Evolutionary conservation across 345 rosid genomes (phyloP), one percentile per base, ranked within the genome.

Genomic region (Moricandia arvensis): DNA sequence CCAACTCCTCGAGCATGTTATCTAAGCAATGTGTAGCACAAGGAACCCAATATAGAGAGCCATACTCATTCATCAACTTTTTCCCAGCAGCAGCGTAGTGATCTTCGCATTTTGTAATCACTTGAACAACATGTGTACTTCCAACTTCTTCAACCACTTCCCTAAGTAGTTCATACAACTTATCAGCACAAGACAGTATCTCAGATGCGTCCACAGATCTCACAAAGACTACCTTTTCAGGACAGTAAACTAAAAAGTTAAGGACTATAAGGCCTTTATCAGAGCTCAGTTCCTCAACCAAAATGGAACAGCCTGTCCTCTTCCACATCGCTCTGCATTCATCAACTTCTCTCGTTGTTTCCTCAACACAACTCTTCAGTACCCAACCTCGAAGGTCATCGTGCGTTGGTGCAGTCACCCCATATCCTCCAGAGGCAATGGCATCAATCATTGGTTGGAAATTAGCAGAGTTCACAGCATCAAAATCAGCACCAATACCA

Each of bases 131-230:
- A 80, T 89, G 33, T 12, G 79, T 81, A 30, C 2, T 79, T 6
- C 96, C 98, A 57, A 91, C 90, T 81, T 90, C 95, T 81, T 89
- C 90, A 65, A 91, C 92, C 58, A 87, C 85, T 60, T 85, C 86
- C 77, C 80, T 90, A 73, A 91, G 82, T 59, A 85, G 62, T 77
- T 82, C 88, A 77, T 79, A 85, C 68, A 94, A 69, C 58, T 63
- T 74, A 77, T 89, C 96, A 6, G 83, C 34, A 59, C 95, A 89
- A 69, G 82, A 66, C 33, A 83, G 67, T 17, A 84, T 29, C 66
- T 79, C 80, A 64, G 96, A 85, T 2, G 86, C 88, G 74, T 90
- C 96, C 43, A 89, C 82, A 0, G 90, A 87, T 83, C 80, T 94
- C 75, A 87, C 27, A 76, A 90, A 90, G 33, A 86, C 84, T 0